phyloP scores from a whole-genome alignment of 495 filamentous ascomycete genomes.

The Thozetella sp. region DNA sequence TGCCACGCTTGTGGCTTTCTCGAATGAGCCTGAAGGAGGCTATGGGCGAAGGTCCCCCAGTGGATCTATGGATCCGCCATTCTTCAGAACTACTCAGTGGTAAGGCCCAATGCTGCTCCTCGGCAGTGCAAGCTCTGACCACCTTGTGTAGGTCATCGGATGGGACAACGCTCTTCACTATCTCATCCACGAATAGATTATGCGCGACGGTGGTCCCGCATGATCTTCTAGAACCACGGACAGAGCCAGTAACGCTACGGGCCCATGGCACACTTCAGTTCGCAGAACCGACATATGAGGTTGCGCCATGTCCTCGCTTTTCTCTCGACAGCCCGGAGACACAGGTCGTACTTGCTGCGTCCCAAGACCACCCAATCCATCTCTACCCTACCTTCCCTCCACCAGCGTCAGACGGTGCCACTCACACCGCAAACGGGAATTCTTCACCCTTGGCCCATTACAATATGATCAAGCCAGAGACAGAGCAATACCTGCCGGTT shows the following conservation, averaged over 20 bases:
- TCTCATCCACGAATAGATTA: conserved; percentile 67
- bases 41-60: background rate
- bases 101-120: conserved; percentile 3
- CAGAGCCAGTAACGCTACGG: conserved; percentile 47
- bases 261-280: conserved; percentile 63
- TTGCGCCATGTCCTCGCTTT: conserved; percentile 74
- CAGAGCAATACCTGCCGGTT: conserved; percentile 78
- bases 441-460: conserved; percentile 59
- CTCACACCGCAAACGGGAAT: conserved; percentile 30
- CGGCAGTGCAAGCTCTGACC: conserved; percentile 1
- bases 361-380: conserved; percentile 74
- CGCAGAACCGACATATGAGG: conserved; percentile 71
- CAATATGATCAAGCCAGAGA: conserved; percentile 70
- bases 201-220: conserved; percentile 73
- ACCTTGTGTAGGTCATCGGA: conserved; percentile 64
- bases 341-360: conserved; percentile 67
- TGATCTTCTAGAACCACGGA: conserved; percentile 63
- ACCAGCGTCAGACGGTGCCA: background rate
- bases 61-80: conserved; percentile 11
- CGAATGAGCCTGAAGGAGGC: background rate
- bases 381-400: conserved; percentile 49
- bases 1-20: background rate
- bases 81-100: conserved; percentile 38
- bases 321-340: conserved; percentile 64
- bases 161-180: conserved; percentile 80